phyloP scores from a whole-genome alignment of 192 early-diverging fungal species.

The Pecoramyces ruminantium region DNA sequence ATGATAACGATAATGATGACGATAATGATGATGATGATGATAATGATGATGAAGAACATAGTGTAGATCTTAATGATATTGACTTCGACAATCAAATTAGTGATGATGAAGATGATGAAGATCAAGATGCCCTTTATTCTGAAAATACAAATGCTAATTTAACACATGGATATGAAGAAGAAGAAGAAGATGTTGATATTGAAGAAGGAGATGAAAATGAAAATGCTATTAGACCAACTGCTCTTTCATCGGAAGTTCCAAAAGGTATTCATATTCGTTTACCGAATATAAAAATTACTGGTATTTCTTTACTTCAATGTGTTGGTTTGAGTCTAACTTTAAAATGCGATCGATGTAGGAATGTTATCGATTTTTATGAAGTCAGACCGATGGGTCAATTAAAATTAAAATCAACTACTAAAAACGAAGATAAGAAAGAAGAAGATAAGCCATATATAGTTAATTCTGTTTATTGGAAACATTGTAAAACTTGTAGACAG shows the following conservation, averaged over 20 bases:
- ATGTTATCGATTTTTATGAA: conserved; percentile 37
- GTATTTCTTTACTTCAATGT: conserved; percentile 51
- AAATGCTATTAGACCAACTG: conserved; percentile 9
- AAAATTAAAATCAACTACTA: not conserved
- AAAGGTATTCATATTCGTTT: conserved; percentile 63
- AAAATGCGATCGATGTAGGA: conserved; percentile 63
- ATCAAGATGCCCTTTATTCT: not conserved
- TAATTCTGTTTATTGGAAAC: conserved; percentile 4
- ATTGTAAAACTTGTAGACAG: not conserved
- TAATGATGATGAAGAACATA: conserved; percentile 6
- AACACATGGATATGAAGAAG: conserved; percentile 3
- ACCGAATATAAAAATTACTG: conserved; percentile 31
- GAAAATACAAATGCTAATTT: not conserved
- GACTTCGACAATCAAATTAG: conserved; percentile 5
- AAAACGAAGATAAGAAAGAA: not conserved
- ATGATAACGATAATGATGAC: conserved; percentile 12
- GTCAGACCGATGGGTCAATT: conserved; percentile 11
- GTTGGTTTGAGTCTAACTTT: conserved; percentile 40
- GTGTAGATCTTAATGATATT: conserved; percentile 5
- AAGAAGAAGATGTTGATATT: conserved; percentile 1
- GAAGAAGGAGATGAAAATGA: conserved; percentile 1
- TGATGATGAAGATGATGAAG: not conserved
- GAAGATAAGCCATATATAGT: conserved; percentile 5
- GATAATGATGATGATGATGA: conserved; percentile 7
- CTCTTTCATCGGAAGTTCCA: conserved; percentile 6